Evolutionary conservation across 176 grass and related monocot species (phyloP).

Genomic region (Paspalum notatum): DNA sequence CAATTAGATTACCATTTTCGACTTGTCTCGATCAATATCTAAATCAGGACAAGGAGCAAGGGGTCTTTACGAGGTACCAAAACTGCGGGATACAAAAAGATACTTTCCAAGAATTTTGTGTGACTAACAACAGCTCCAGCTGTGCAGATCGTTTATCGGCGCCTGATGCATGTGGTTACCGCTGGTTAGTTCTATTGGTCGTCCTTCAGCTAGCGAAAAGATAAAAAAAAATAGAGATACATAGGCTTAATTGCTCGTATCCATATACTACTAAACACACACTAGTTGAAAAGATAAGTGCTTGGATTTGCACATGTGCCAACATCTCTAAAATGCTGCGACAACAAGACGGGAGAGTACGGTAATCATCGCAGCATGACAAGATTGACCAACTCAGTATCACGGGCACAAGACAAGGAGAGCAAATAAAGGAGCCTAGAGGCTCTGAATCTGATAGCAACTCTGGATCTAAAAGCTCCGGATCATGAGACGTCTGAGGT

Average conservation of each 20-base stretch:
- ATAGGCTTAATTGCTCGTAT: neutral
- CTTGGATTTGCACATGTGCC: conserved; percentile 12
- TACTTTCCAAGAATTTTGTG: neutral
- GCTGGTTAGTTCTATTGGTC: neutral
- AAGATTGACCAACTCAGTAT: neutral
- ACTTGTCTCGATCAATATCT: neutral
- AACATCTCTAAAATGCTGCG: neutral
- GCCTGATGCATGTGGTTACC: neutral
- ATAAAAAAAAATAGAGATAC: neutral
- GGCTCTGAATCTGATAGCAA: neutral
- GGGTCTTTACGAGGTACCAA: neutral
- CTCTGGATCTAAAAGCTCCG: neutral
- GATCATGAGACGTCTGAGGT: neutral
- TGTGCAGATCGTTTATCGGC: neutral
- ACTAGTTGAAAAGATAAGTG: neutral
- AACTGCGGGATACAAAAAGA: neutral
- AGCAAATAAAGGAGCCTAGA: neutral
- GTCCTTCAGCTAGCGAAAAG: neutral
- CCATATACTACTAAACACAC: neutral
- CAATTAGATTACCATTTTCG: neutral
- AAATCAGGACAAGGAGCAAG: neutral
- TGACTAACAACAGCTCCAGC: neutral
- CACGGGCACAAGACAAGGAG: conserved; percentile 10
- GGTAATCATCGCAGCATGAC: conserved; percentile 5
- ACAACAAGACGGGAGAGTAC: neutral